Conservation (phyloP, 2,329 filamentous ascomycete genomes). For the Aspergillus melleus region DNA sequence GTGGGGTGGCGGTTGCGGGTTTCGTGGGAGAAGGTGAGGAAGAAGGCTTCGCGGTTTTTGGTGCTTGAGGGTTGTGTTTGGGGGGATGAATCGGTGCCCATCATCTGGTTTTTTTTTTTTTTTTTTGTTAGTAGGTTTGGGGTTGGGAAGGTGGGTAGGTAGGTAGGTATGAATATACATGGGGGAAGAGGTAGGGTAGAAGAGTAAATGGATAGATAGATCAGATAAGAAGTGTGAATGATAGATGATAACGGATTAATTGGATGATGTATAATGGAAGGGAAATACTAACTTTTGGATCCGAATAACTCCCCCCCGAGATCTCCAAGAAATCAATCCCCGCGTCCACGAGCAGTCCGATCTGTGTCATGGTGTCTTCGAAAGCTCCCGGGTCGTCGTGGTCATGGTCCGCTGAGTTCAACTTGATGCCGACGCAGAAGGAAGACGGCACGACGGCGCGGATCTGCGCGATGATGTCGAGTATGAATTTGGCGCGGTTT, state of each 20-base stretch:
- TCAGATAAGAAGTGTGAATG: too few relatives aligned
- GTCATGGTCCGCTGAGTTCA: constrained; percentile 51
- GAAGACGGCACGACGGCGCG: constrained; percentile 42
- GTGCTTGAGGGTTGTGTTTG: constrained; percentile 46
- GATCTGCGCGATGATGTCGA: constrained; percentile 46
- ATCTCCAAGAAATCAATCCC: constrained; percentile 68
- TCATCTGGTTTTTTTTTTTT: constrained; percentile 30
- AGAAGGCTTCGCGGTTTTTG: constrained; percentile 61
- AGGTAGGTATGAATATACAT: too few relatives aligned
- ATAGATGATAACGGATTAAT: too few relatives aligned
- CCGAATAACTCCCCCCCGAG: constrained; percentile 62
- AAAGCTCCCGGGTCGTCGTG: constrained; percentile 27
- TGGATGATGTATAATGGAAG: too few relatives aligned
- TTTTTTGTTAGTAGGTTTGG: neutral
- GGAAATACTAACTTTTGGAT: constrained; percentile 44
- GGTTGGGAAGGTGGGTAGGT: neutral
- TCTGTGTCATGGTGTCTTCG: constrained; percentile 59
- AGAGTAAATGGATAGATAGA: too few relatives aligned
- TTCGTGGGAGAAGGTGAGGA: constrained; percentile 63
- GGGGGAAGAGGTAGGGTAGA: too few relatives aligned
- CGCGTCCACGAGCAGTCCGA: constrained; percentile 45
- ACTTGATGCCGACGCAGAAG: constrained; percentile 52
- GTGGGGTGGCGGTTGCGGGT: constrained; percentile 49
- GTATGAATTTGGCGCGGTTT: constrained; percentile 48
- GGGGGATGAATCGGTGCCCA: constrained; percentile 26